Conservation (phyloP, 1,139 yeast genomes). For the Hansenula anomala region DNA sequence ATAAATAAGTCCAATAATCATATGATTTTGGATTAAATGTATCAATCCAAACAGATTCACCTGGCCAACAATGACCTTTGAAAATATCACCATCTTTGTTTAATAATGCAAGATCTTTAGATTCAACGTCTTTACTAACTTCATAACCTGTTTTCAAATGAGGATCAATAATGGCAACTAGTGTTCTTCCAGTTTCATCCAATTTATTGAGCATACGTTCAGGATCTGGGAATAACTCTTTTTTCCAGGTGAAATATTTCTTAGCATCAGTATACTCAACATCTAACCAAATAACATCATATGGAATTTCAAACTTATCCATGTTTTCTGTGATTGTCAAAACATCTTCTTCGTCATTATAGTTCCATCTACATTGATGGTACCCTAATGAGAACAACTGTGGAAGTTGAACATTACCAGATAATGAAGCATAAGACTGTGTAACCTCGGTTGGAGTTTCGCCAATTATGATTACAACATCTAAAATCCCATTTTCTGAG, state of each 20-base stretch:
- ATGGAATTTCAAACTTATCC: slow-evolving; percentile 75
- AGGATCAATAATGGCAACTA: slow-evolving; percentile 88
- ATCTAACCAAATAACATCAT: slow-evolving; percentile 93
- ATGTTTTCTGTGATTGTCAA: slow-evolving; percentile 61
- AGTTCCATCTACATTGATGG: slow-evolving; percentile 98
- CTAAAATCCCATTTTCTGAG: slow-evolving; percentile 83
- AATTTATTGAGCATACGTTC: slow-evolving; percentile 57
- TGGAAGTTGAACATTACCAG: slow-evolving; percentile 78
- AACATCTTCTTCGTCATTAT: slow-evolving; percentile 83
- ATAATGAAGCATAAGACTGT: slow-evolving; percentile 59
- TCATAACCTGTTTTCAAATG: slow-evolving; percentile 73
- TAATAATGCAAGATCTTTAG: slow-evolving; percentile 35
- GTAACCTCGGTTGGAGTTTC: slow-evolving; percentile 57
- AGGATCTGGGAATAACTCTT: slow-evolving; percentile 70
- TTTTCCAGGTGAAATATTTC: slow-evolving; percentile 90
- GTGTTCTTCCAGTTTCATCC: slow-evolving; percentile 69
- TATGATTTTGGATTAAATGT: slow-evolving; percentile 63
- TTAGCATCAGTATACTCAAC: slow-evolving; percentile 84
- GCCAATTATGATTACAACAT: slow-evolving; percentile 66
- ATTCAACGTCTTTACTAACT: slow-evolving; percentile 50
- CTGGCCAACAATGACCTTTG: slow-evolving; percentile 98
- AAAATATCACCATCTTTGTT: slow-evolving; percentile 48
- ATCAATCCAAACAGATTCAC: slow-evolving; percentile 92
- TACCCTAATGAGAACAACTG: slow-evolving; percentile 78
- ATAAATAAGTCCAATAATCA: slow-evolving; percentile 53